Base-by-base conservation (phyloP, 495 filamentous ascomycete species). In the Collariella sp. region DNA sequence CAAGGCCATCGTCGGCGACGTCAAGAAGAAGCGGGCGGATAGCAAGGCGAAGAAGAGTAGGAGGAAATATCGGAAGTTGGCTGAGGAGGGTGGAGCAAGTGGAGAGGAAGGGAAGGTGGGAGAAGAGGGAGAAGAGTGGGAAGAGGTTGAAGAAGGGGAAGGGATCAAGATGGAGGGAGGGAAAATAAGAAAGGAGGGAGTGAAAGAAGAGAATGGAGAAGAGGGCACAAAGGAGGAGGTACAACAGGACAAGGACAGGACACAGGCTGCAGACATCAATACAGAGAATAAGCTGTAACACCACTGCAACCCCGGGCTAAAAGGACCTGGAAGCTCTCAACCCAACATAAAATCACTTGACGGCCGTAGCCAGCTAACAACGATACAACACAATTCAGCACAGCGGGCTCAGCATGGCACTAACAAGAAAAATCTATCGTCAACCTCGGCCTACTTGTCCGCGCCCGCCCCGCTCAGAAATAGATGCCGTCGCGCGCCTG, bases 11-110 rank as follows among this genome's bases (percentile, higher is more conserved):
- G 67, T 74, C 23, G 71, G 53, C 50, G 70, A 59, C 46, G 54
- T 64, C 55, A 74, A 72, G 72, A 67, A 62, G 57, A 77, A 74
- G 70, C 72, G 59, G 63, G 72, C 64, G 60, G 74, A 61, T 47
- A 78, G 76, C 63, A 65, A 66, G 43, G 68, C 62, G n/a, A 77
- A 73, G 68, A 79, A 70, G 69, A 74, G 58, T 43, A 66, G 70
- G 35, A 62, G 73, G 51, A 77, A 81, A 49, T 79, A 80, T 50
- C 62, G 69, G 47, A 66, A 67, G 55, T 61, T 80, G 11, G 75
- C 73, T 2, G 72, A 73, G 13, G 26, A 38, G 22, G 56, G 57
- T 3, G 58, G 59, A 40, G 41, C 50, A 4, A 43, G 48, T 10
- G 50, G 23, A 20, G 47, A 47, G 4, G 19, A 39, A 10, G 50